Conservation (phyloP, 495 filamentous ascomycete genomes). For the Neurospora hispaniola region DNA sequence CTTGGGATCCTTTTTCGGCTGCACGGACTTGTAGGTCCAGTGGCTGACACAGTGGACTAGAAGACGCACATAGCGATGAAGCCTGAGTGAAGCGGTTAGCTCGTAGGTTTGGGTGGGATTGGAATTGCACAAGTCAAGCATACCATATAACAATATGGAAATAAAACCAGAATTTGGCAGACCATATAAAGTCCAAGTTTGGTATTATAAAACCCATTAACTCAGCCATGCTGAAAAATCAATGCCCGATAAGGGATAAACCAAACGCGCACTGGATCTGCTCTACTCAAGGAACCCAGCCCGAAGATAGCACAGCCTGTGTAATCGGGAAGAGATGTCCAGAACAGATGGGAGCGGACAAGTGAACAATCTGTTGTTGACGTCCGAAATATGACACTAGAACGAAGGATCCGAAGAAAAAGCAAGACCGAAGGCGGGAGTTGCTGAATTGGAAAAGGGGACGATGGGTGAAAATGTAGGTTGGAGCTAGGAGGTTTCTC, state of each 20-base stretch:
- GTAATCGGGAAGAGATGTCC: not conserved
- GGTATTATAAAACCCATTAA: conserved; percentile 28
- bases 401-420: not conserved
- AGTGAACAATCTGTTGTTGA: not conserved
- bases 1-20: conserved; percentile 31
- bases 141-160: conserved; percentile 36
- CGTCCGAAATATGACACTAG: not conserved
- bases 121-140: conserved; percentile 6
- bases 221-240: conserved; percentile 16
- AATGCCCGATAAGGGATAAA: not conserved
- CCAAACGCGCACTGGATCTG: not conserved
- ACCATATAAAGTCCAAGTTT: conserved; percentile 28
- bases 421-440: not conserved
- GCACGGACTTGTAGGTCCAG: conserved; percentile 37
- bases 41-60: conserved; percentile 42
- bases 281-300: conserved; percentile 1
- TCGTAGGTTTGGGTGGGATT: not conserved
- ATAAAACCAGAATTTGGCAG: conserved; percentile 21
- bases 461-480: not conserved
- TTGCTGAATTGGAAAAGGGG: not conserved
- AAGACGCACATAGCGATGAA: conserved; percentile 43
- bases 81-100: conserved; percentile 22
- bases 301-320: not conserved
- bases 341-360: not conserved
- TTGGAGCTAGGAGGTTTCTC: not conserved